Evolutionary conservation across 2,329 filamentous ascomycete species (phyloP).

Genomic region (Penicillium decumbens): DNA sequence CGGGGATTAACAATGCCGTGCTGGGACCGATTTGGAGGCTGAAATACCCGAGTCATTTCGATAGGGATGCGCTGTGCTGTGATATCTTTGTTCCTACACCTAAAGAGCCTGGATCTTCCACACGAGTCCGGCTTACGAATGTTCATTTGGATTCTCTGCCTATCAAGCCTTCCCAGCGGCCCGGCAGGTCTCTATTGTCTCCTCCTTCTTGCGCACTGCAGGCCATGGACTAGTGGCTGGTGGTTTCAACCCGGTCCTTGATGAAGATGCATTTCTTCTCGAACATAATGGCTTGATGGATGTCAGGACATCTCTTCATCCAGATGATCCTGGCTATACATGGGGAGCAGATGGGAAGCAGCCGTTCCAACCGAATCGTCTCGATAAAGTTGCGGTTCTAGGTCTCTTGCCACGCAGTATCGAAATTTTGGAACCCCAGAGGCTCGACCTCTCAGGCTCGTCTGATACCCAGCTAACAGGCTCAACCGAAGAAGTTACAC

Average conservation of each 20-base stretch:
- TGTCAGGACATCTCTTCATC: slow-evolving; percentile 31
- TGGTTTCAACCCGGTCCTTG: slow-evolving; percentile 41
- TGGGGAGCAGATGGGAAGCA: slow-evolving; percentile 37
- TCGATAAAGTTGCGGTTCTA: slow-evolving; percentile 38
- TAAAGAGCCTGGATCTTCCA: neutral
- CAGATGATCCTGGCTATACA: slow-evolving; percentile 33
- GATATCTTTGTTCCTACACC: slow-evolving; percentile 9
- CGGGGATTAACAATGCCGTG: neutral
- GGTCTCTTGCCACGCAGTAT: slow-evolving; percentile 20
- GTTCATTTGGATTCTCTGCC: slow-evolving; percentile 40
- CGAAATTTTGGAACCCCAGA: slow-evolving; percentile 1
- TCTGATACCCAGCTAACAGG: neutral
- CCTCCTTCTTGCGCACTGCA: slow-evolving; percentile 22
- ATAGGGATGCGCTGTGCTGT: slow-evolving; percentile 7
- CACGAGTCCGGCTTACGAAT: slow-evolving; percentile 34
- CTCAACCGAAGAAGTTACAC: neutral
- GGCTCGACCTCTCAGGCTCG: neutral
- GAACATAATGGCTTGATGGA: slow-evolving; percentile 33
- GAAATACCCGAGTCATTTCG: slow-evolving; percentile 29
- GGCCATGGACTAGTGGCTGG: slow-evolving; percentile 37
- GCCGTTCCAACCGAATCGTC: slow-evolving; percentile 30
- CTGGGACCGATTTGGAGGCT: slow-evolving; percentile 34
- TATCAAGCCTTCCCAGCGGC: slow-evolving; percentile 27
- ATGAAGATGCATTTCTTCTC: slow-evolving; percentile 33
- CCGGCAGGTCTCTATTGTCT: slow-evolving; percentile 27